phyloP scores from a whole-genome alignment of 495 filamentous ascomycete genomes.

The Coniosporium apollinis region DNA sequence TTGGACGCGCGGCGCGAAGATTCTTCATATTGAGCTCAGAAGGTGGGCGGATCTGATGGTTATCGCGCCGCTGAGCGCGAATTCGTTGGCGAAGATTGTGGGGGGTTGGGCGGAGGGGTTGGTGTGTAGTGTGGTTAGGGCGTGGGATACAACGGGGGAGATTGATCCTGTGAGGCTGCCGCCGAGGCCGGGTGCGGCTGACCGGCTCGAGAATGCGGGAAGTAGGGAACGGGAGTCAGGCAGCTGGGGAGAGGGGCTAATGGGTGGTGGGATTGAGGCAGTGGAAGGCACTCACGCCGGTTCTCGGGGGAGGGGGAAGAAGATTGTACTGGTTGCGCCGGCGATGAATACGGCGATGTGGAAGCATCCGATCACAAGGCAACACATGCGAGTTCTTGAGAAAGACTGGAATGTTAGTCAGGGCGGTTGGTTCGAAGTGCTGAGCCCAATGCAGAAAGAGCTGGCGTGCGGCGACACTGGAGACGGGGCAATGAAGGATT shows the following conservation, averaged over 20 bases:
- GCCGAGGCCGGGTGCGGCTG: neutral
- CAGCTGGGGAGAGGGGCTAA: neutral
- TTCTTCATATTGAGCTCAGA: constrained; percentile 75
- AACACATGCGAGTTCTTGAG: constrained; percentile 48
- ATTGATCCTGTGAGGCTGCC: constrained; percentile 1
- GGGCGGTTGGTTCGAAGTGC: constrained; percentile 57
- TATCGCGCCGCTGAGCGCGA: constrained; percentile 63
- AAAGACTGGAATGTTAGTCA: constrained; percentile 51
- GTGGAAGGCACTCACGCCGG: constrained; percentile 1
- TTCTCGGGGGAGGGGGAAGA: constrained; percentile 18
- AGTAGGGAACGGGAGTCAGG: constrained; percentile 1
- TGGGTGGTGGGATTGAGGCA: neutral
- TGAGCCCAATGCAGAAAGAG: constrained; percentile 50
- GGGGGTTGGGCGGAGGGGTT: constrained; percentile 52
- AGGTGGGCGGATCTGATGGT: constrained; percentile 68
- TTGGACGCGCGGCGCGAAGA: constrained; percentile 48
- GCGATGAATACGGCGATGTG: constrained; percentile 90
- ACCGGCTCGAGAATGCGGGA: constrained; percentile 1
- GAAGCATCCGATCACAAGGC: constrained; percentile 60
- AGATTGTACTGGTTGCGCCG: constrained; percentile 48
- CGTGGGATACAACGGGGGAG: constrained; percentile 71
- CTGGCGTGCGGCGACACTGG: constrained; percentile 74
- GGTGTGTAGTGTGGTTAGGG: constrained; percentile 55
- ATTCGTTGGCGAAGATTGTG: constrained; percentile 63
- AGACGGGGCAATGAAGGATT: constrained; percentile 61